These are phyloP conservation scores for Pestalotiopsis sp. DNA, from an alignment of 2,329 filamentous ascomycete genomes.

Conservation along the genomic window DNA sequence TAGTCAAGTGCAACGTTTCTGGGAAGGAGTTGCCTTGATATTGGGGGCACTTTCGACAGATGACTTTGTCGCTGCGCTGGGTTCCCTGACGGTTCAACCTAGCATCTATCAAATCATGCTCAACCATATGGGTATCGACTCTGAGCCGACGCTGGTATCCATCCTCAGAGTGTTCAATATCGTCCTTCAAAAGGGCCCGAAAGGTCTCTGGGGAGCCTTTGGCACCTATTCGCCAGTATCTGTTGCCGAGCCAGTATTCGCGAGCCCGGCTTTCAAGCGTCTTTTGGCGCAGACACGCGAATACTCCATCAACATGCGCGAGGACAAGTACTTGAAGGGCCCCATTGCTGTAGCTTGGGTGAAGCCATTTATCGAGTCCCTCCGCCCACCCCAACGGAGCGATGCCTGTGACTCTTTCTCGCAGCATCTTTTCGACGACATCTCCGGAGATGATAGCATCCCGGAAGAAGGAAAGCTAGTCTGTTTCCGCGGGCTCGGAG, in stretches of 20 bases:
- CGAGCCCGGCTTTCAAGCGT: slow-evolving; percentile 67
- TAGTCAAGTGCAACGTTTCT: slow-evolving; percentile 69
- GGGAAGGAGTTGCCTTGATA: slow-evolving; percentile 76
- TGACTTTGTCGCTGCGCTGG: slow-evolving; percentile 76
- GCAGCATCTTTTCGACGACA: slow-evolving; percentile 71
- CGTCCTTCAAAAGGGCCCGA: slow-evolving; percentile 75
- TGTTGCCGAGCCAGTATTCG: slow-evolving; percentile 83
- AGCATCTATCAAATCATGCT: slow-evolving; percentile 68
- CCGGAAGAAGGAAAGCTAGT: slow-evolving; percentile 61
- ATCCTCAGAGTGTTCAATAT: slow-evolving; percentile 72
- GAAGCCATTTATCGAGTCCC: slow-evolving; percentile 74
- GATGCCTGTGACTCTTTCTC: slow-evolving; percentile 81
- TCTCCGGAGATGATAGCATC: slow-evolving; percentile 57
- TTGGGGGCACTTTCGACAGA: slow-evolving; percentile 73
- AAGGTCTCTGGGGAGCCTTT: slow-evolving; percentile 87
- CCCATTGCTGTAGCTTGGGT: slow-evolving; percentile 79
- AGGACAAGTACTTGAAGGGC: slow-evolving; percentile 55
- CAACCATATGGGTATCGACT: slow-evolving; percentile 56
- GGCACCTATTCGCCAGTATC: slow-evolving; percentile 78
- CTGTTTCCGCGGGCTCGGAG: slow-evolving; percentile 68
- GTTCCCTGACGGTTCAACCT: slow-evolving; percentile 77
- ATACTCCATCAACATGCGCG: slow-evolving; percentile 51
- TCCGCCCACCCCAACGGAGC: slow-evolving; percentile 74
- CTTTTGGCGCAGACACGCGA: slow-evolving; percentile 65
- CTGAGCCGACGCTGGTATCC: slow-evolving; percentile 64